These are phyloP conservation scores for Fusarium lateritium DNA, from an alignment of 2,329 filamentous ascomycete genomes.

Conservation along the genomic window DNA sequence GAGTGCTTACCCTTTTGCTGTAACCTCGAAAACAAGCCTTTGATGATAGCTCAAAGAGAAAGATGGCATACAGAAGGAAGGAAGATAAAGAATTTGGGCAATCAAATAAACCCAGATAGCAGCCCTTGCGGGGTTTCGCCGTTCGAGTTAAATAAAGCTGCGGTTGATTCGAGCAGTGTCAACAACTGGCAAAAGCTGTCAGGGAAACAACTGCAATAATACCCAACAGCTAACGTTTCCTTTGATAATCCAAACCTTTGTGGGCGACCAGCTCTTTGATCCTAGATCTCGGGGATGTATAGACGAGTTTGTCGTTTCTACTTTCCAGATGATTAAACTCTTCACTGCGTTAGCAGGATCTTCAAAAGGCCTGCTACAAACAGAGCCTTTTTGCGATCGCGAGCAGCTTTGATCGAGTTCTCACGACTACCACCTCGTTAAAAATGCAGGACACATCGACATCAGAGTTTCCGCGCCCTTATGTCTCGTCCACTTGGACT, in stretches of 20 bases:
- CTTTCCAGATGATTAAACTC: constrained; percentile 23
- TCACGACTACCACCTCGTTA: constrained; percentile 12
- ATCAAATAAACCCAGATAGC: background rate
- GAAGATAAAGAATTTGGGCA: background rate
- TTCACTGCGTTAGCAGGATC: constrained; percentile 41
- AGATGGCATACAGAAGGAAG: background rate
- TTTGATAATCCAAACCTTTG: background rate
- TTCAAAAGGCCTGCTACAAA: constrained; percentile 46
- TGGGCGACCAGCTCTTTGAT: background rate
- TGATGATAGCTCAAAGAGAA: constrained; percentile 2
- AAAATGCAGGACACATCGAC: constrained; percentile 13
- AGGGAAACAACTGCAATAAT: constrained; percentile 19
- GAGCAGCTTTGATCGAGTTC: constrained; percentile 36
- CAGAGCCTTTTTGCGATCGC: constrained; percentile 43
- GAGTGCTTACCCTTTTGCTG: constrained; percentile 22
- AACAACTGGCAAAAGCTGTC: constrained; percentile 36
- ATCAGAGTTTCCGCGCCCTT: background rate
- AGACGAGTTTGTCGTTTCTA: constrained; percentile 9
- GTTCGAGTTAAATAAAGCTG: constrained; percentile 6
- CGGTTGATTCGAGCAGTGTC: constrained; percentile 33
- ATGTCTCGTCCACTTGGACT: constrained; percentile 31
- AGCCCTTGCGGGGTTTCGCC: constrained; percentile 16
- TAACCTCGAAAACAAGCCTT: constrained; percentile 1
- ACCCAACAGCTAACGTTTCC: constrained; percentile 5
- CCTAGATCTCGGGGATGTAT: constrained; percentile 7